phyloP scores from a whole-genome alignment of 169 alveolate genomes.

The Babesia ovis region DNA sequence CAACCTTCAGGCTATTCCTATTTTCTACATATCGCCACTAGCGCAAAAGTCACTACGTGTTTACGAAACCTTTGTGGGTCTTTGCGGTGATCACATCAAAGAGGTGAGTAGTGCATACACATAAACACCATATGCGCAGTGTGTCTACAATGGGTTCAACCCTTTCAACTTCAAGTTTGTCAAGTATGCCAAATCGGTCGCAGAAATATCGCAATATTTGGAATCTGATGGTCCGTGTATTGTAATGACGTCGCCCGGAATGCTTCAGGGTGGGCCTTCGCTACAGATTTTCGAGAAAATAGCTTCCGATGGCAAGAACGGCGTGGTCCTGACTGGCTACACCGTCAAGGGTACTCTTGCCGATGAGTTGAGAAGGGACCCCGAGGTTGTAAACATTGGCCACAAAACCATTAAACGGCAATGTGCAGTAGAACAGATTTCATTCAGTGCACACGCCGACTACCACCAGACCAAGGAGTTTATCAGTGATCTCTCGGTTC shows the following conservation, averaged over 20 bases:
- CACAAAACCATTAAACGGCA: conserved; percentile 85
- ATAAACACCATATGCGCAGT: conserved; percentile 21
- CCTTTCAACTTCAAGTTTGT: conserved; percentile 93
- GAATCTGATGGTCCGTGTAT: conserved; percentile 88
- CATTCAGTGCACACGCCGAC: conserved; percentile 96
- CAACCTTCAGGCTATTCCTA: conserved; percentile 89
- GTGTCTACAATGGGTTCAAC: conserved; percentile 79
- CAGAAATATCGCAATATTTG: conserved; percentile 62
- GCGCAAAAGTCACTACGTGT: conserved; percentile 92
- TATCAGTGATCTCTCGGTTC: conserved; percentile 87
- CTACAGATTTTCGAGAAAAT: conserved; percentile 93
- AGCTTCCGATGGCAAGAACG: conserved; percentile 92
- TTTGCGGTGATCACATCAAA: conserved; percentile 92
- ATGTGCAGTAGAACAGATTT: conserved; percentile 89
- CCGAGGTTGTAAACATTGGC: conserved; percentile 84
- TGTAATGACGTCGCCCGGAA: conserved; percentile 99
- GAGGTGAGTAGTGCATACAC: conserved; percentile 74
- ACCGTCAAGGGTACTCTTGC: conserved; percentile 97
- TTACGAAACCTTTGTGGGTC: conserved; percentile 92
- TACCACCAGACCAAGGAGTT: conserved; percentile 93
- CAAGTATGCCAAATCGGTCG: conserved; percentile 81
- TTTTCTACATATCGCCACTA: conserved; percentile 93
- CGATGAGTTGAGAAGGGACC: conserved; percentile 90
- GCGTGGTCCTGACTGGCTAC: conserved; percentile 96
- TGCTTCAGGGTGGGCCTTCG: conserved; percentile 96